Percentiles rank a stretch among this genome's conserved stretches.
These are phyloP conservation scores for Closterium sp. DNA, from an alignment of 139 green algal genomes.

Conservation along the genomic window DNA sequence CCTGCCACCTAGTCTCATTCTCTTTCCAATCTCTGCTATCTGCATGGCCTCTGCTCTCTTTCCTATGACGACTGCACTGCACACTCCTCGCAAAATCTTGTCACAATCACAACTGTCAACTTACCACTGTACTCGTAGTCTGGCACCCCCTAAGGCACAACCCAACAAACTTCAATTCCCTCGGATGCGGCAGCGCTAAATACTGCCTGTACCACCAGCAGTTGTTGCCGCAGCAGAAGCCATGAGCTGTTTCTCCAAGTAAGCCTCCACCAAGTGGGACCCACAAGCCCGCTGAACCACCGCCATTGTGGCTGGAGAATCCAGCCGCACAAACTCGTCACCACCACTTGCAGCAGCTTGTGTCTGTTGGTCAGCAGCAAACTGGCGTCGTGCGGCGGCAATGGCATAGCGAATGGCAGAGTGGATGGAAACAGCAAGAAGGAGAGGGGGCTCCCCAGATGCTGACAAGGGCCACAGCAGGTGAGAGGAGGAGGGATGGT, in stretches of 20 bases:
- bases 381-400: not conserved
- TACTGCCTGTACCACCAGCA: not conserved
- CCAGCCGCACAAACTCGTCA: not conserved
- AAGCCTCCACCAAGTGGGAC: not conserved
- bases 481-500: not conserved
- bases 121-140: not conserved
- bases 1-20: too few relatives aligned
- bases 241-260: not conserved
- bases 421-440: conserved; percentile 23
- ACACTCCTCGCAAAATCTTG: too few relatives aligned
- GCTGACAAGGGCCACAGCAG: not conserved
- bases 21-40: too few relatives aligned
- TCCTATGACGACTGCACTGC: too few relatives aligned
- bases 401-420: conserved; percentile 12
- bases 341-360: not conserved
- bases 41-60: too few relatives aligned
- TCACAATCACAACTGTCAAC: too few relatives aligned
- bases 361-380: not conserved
- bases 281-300: not conserved
- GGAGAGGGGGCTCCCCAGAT: conserved; percentile 37
- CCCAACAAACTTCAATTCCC: not conserved
- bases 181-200: not conserved
- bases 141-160: not conserved
- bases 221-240: not conserved
- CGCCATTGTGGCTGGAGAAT: not conserved